Conservation (phyloP, 2,329 filamentous ascomycete genomes). For the Penicillium thymicola region DNA sequence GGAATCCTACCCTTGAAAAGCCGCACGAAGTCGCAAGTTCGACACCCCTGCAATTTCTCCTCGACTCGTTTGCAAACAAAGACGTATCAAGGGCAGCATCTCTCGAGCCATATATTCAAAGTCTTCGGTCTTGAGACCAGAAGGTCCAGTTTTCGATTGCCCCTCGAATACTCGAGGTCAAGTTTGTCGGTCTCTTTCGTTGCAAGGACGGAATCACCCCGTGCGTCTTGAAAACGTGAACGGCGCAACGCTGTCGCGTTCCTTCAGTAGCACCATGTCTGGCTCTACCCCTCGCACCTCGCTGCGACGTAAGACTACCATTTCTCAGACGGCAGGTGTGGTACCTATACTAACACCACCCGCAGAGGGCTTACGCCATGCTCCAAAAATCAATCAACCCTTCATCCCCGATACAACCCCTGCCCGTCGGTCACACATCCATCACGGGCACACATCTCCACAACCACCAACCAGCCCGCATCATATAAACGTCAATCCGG, state of each 20-base stretch:
- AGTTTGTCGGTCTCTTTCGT: not conserved
- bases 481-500: slow-evolving; percentile 27
- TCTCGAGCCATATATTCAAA: not conserved
- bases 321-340: not conserved
- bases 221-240: not conserved
- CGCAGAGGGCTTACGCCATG: slow-evolving; percentile 40
- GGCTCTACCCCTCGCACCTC: slow-evolving; percentile 24
- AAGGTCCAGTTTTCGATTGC: not conserved
- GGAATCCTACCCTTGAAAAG: not conserved
- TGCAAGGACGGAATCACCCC: not conserved
- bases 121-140: not conserved
- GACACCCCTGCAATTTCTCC: not conserved
- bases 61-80: not conserved
- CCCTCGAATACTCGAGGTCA: not conserved
- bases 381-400: slow-evolving; percentile 39
- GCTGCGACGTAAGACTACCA: slow-evolving; percentile 20
- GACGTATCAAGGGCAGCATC: slow-evolving; percentile 6
- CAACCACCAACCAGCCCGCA: slow-evolving; percentile 28
- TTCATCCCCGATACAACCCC: slow-evolving; percentile 41
- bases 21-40: not conserved
- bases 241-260: slow-evolving; percentile 1
- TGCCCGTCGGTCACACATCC: slow-evolving; percentile 31
- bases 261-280: slow-evolving; percentile 17
- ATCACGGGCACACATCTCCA: slow-evolving; percentile 32
- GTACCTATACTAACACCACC: slow-evolving; percentile 12